A percentile compares a stretch with the other conserved stretches of the same genome.
Evolutionary conservation across 2,329 filamentous ascomycete species (phyloP).

Genomic region (Sarocladium brachiariae): DNA sequence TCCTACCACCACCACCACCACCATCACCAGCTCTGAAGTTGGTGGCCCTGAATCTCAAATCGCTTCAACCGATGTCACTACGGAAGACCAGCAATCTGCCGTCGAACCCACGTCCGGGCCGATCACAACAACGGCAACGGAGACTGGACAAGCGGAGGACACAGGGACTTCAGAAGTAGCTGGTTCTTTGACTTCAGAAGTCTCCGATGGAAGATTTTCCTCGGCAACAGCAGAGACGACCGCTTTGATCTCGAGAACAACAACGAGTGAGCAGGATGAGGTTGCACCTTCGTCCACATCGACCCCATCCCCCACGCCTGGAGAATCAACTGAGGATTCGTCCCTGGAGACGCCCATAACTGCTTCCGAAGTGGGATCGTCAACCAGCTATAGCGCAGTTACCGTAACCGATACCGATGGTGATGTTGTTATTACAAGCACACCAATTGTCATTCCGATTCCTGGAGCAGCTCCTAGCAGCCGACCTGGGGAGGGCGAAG

Average conservation of each 20-base stretch:
- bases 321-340: too few relatives aligned
- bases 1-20: constrained; percentile 13
- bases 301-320: too few relatives aligned
- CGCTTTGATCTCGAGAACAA: too few relatives aligned
- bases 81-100: constrained; percentile 19
- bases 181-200: not conserved
- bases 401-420: not conserved
- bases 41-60: constrained; percentile 17
- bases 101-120: constrained; percentile 17
- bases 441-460: not conserved
- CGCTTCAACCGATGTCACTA: constrained; percentile 18
- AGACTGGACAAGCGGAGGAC: not conserved
- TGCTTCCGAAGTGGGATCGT: not conserved
- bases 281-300: not conserved
- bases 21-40: constrained; percentile 11
- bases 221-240: not conserved
- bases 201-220: too few relatives aligned
- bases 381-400: not conserved
- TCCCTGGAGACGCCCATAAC: not conserved
- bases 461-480: not conserved
- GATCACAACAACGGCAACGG: constrained; percentile 11
- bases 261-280: not conserved
- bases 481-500: not conserved
- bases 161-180: not conserved
- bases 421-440: not conserved